These are phyloP conservation scores for Scheffersomyces titani DNA, from an alignment of 1,139 yeast species.

Conservation along the genomic window DNA sequence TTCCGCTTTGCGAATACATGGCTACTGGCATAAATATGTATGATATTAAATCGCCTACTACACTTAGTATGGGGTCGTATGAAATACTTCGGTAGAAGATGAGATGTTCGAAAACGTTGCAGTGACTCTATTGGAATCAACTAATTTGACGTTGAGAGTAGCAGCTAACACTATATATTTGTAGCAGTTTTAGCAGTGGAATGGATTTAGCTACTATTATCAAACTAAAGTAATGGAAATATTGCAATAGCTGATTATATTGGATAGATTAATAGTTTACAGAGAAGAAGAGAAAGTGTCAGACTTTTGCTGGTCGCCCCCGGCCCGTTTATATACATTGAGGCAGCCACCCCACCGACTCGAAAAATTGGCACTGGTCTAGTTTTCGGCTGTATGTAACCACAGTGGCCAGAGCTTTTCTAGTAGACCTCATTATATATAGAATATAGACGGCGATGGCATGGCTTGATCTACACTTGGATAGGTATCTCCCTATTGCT, in stretches of 20 bases:
- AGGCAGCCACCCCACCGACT: conserved; percentile 1
- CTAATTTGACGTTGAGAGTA: not conserved
- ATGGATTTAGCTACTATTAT: not conserved
- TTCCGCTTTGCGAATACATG: conserved; percentile 22
- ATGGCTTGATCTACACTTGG: not conserved
- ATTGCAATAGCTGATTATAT: too few relatives aligned
- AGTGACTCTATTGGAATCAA: not conserved
- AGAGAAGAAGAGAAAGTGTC: not conserved
- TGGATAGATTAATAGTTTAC: not conserved
- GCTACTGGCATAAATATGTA: not conserved
- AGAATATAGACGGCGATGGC: not conserved
- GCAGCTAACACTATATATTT: not conserved
- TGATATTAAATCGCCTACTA: too few relatives aligned
- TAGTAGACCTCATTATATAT: not conserved
- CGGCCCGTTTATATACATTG: not conserved
- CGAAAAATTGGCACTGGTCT: not conserved
- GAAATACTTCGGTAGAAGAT: not conserved
- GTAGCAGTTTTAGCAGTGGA: not conserved
- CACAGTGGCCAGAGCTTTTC: conserved; percentile 1
- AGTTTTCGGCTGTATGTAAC: not conserved
- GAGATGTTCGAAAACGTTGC: not conserved
- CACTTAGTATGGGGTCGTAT: not conserved
- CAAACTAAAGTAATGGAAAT: not conserved
- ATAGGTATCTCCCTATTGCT: not conserved
- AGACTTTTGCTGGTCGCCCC: not conserved